A percentile compares a stretch with the other conserved stretches of the same genome.
Evolutionary conservation across 2,329 filamentous ascomycete species (phyloP).

Genomic region (Xenosphaeropsis pyriputrescens): DNA sequence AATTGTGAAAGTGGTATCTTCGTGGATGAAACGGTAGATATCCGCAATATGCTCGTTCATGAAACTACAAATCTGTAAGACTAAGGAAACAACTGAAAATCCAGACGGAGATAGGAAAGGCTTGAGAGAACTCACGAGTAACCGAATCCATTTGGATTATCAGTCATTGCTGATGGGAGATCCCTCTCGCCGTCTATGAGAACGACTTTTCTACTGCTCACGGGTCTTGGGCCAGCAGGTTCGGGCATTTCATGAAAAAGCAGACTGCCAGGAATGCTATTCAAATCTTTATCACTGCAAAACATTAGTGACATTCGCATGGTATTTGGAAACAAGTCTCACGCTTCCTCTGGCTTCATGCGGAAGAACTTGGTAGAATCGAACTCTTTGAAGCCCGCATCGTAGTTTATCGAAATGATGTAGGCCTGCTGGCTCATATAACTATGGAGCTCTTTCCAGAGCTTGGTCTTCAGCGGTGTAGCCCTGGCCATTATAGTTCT

Average conservation of each 20-base stretch:
- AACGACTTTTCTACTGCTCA: slow-evolving; percentile 14
- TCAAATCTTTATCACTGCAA: slow-evolving; percentile 17
- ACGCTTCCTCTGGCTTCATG: slow-evolving; percentile 1
- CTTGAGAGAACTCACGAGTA: slow-evolving; percentile 1
- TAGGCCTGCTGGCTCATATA: slow-evolving; percentile 42
- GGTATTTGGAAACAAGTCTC: slow-evolving; percentile 2
- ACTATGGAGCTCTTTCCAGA: slow-evolving; percentile 38
- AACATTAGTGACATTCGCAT: no score
- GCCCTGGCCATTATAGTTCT: slow-evolving; percentile 5
- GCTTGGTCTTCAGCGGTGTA: slow-evolving; percentile 3
- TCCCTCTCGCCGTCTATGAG: slow-evolving; percentile 13
- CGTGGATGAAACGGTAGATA: slow-evolving; percentile 13
- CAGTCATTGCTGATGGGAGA: slow-evolving; percentile 1
- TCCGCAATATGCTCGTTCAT: slow-evolving; percentile 10
- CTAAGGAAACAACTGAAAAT: no score
- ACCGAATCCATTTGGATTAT: background rate
- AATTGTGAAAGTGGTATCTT: slow-evolving; percentile 14
- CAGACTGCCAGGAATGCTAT: slow-evolving; percentile 30
- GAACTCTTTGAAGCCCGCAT: slow-evolving; percentile 12
- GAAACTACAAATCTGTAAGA: slow-evolving; percentile 8
- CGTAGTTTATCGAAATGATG: slow-evolving; percentile 37
- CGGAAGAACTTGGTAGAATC: no score
- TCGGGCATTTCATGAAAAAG: slow-evolving; percentile 48
- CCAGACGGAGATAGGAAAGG: no score
- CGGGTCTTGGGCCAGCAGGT: slow-evolving; percentile 19